Evolutionary conservation across 805 yeast species (phyloP), one percentile per base, ranked within the genome.

Genomic region (Starmerella floris): DNA sequence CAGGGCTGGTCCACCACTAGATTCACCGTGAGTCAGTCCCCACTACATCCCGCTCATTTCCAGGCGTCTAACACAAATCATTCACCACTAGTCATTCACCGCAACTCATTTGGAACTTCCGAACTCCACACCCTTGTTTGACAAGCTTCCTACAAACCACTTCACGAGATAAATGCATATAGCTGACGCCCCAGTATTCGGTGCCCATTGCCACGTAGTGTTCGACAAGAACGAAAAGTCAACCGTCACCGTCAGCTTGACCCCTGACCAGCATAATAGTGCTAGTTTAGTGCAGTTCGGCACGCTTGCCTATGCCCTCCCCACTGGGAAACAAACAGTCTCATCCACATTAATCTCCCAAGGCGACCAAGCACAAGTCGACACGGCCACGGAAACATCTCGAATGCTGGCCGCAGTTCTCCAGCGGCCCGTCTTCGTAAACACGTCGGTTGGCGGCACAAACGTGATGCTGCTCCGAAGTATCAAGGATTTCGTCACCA

Each of bases 231-330:
- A 22, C n/a, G 41, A 28, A 11, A 23, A 30, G 16, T 37, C 54
- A 11, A 50, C 58, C 9, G 28, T 52, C 11, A 41, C 46, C 8
- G 41, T 52, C 4, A 41, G 49, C 15, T 17, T 54, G 5, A 39
- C 39, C 15, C 30, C 45, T 2, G 43, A 23, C 5, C 40, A 31
- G 11, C 23, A 17, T 2, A 17, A 16, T 10, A 21, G 17, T 19
- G 16, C 34, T 4, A 21, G 27, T 2, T 23, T 26, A 8, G 44
- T 43, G 4, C 15, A n/a, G 21, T 53, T 46, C 31, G 58, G 58
- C 11, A 45, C 52, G 3, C 43, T 54, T 17, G 58, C 42, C 4
- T 53, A 52, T 37, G 55, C 56, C 3, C 20, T 49, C 21, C 56
- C 55, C n/a, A 22, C 21, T 20, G 41, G 41, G 5, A 26, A 15